Conservation (phyloP, 106 monocot species). For the Narthecium ossifragum region DNA sequence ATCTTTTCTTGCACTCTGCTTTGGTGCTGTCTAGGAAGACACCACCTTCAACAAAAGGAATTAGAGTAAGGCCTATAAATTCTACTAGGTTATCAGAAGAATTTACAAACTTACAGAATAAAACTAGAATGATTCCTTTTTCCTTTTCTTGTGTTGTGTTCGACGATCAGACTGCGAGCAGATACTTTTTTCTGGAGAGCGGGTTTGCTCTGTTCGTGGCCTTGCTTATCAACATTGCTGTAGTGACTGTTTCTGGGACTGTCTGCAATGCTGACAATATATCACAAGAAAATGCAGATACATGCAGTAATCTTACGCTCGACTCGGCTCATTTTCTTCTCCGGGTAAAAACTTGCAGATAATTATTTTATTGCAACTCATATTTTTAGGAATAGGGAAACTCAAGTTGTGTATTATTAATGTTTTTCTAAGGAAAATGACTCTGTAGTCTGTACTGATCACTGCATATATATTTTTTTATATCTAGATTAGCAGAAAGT, state of each 20-base stretch:
- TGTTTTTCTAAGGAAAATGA: too few relatives aligned
- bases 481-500: neutral
- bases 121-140: neutral
- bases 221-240: slow-evolving; percentile 54
- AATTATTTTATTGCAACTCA: too few relatives aligned
- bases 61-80: slow-evolving; percentile 30
- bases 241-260: slow-evolving; percentile 47
- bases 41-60: slow-evolving; percentile 36
- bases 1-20: slow-evolving; percentile 58
- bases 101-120: neutral
- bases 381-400: too few relatives aligned
- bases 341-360: too few relatives aligned
- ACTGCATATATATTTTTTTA: neutral
- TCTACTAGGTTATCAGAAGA: neutral
- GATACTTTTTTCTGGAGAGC: slow-evolving; percentile 55
- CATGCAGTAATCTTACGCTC: slow-evolving; percentile 39
- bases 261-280: slow-evolving; percentile 28
- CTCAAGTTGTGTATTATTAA: too few relatives aligned
- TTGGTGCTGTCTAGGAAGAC: slow-evolving; percentile 58
- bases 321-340: slow-evolving; percentile 52
- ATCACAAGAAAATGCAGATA: slow-evolving; percentile 12
- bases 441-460: too few relatives aligned
- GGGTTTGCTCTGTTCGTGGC: slow-evolving; percentile 52
- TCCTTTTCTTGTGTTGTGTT: neutral
- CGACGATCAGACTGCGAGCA: slow-evolving; percentile 33